Evolutionary conservation across 768 basidiomycete species (phyloP).

Genomic region (Clitopilus passeckerianus): DNA sequence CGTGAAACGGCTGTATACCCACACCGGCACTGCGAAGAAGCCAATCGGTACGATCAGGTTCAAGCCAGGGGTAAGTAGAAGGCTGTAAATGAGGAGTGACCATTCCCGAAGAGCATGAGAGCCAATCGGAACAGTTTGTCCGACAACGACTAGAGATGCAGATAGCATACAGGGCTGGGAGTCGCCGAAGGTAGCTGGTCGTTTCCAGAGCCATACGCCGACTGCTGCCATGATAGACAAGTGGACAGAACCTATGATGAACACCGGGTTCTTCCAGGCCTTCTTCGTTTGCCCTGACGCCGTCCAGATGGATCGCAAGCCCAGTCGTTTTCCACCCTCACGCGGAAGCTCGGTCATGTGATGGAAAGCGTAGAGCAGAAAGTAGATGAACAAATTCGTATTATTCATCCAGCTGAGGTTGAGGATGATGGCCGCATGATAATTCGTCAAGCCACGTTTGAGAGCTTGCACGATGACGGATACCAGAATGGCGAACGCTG

Average conservation of each 20-base stretch:
- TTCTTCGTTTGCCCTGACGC: background rate
- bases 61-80: background rate
- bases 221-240: slow-evolving; percentile 14
- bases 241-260: slow-evolving; percentile 13
- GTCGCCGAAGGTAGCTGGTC: slow-evolving; percentile 5
- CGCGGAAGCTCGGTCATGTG: too few relatives aligned
- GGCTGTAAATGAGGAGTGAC: background rate
- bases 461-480: slow-evolving; percentile 16
- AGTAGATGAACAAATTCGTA: slow-evolving; percentile 16
- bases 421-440: slow-evolving; percentile 13
- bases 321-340: too few relatives aligned
- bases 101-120: background rate
- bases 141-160: background rate
- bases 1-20: background rate
- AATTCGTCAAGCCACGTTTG: slow-evolving; percentile 9
- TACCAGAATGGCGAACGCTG: slow-evolving; percentile 19
- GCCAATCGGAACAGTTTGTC: background rate
- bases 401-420: too few relatives aligned
- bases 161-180: background rate
- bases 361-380: slow-evolving; percentile 19
- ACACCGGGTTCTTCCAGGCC: background rate
- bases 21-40: background rate
- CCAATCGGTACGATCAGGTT: background rate
- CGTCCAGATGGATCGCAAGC: background rate
- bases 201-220: slow-evolving; percentile 15